Evolutionary conservation across 2,329 filamentous ascomycete genomes (phyloP), one percentile per base, ranked within the genome.

Genomic region (Trichoderma koningii): DNA sequence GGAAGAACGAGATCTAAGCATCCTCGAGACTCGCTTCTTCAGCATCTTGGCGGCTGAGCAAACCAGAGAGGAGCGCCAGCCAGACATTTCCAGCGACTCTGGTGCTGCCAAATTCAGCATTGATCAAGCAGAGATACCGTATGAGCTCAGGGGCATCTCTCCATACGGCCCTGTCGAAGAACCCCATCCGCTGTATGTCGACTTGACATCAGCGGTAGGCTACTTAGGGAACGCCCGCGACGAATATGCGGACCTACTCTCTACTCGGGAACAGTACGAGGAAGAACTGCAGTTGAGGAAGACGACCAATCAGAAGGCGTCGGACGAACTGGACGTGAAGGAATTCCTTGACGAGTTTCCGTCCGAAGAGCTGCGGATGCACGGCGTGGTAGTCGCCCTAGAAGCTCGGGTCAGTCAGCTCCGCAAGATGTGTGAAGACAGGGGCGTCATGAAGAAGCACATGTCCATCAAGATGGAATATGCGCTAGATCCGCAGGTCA

Each of bases 141-240:
- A 72, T 15, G 72, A 75, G 44, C 68, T 80, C 3, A 70, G 70
- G 53, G 78, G 78, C 2, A 80, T 80, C 7, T 73, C 73, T 3
- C 70, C 70, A 0, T 68, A 75, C 28, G 74, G 75, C 0, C 72
- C 75, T 5, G 67, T 71, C 1, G 77, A 80, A 62, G 79, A 80
- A 45, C 70, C 79, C 1, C 82, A 85, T 66, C 83, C 83, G 2
- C 72, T 81, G 3, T 85, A 83, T 68, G 68, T 74, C 12, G 72
- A 78, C 19, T 74, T 85, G 6, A 75, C 80, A 17, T 75, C 77
- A 14, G 76, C 77, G 1, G 76, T 81, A 10, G 78, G 76, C 1
- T 79, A 84, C 19, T 72, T 81, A n/a, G 76, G 80, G 51, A 75
- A 82, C 34, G 80, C 80, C 15, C 77, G 75, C 55, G 83, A 86